Evolutionary conservation across 495 filamentous ascomycete genomes (phyloP).

Genomic region (Aspergillus biplanus): DNA sequence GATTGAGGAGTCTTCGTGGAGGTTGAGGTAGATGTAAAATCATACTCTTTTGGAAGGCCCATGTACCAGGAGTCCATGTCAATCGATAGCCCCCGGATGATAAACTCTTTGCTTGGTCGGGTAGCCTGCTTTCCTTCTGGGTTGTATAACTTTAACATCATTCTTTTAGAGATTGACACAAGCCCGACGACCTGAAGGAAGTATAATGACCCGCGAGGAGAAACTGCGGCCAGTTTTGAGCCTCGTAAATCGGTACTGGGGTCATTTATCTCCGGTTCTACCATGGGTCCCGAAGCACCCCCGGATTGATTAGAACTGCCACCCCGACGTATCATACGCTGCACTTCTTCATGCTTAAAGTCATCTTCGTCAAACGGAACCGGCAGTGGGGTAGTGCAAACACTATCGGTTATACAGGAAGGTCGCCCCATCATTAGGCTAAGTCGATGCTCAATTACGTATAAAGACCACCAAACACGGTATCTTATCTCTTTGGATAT

Average conservation of each 20-base stretch:
- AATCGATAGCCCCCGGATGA: slow-evolving; percentile 44
- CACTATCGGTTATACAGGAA: slow-evolving; percentile 55
- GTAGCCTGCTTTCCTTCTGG: slow-evolving; percentile 51
- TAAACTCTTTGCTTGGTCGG: slow-evolving; percentile 53
- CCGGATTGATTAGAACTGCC: slow-evolving; percentile 29
- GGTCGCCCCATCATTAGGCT: slow-evolving; percentile 64
- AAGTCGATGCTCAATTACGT: slow-evolving; percentile 60
- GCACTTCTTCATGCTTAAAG: slow-evolving; percentile 43
- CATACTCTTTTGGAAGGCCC: slow-evolving; percentile 43
- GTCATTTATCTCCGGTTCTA: slow-evolving; percentile 13
- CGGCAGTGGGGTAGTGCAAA: slow-evolving; percentile 59
- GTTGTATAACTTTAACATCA: slow-evolving; percentile 60
- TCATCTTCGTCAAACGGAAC: slow-evolving; percentile 55
- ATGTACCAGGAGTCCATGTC: slow-evolving; percentile 46
- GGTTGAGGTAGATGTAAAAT: slow-evolving; percentile 36
- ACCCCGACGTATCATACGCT: slow-evolving; percentile 34
- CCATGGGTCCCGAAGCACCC: slow-evolving; percentile 22
- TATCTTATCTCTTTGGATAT: slow-evolving; percentile 59
- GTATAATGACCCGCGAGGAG: slow-evolving; percentile 50
- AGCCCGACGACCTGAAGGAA: slow-evolving; percentile 53
- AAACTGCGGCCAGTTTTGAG: slow-evolving; percentile 35
- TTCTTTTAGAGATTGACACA: slow-evolving; percentile 55
- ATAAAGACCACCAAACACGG: slow-evolving; percentile 65
- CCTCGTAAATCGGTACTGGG: slow-evolving; percentile 22
- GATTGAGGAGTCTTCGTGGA: slow-evolving; percentile 33